Evolutionary conservation across 169 alveolate genomes (phyloP).

Genomic region (Cyclospora cayetanensis): DNA sequence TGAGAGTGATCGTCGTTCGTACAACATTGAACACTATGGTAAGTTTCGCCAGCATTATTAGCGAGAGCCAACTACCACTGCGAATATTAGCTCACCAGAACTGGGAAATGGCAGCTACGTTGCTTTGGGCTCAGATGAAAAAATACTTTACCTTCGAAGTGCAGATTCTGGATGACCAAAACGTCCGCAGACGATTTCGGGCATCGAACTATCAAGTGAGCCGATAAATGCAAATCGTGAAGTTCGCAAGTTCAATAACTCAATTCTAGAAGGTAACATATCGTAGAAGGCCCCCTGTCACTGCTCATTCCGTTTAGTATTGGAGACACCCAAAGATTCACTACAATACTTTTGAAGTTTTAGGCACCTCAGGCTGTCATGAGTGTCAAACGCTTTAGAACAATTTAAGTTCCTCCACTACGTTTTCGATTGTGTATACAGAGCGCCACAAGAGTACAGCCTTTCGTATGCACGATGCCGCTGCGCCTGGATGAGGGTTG

Average conservation of each 20-base stretch:
- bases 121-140: conserved; percentile 81
- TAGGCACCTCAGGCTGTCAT: too few relatives aligned
- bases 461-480: conserved; percentile 98
- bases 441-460: conserved; percentile 94
- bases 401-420: too few relatives aligned
- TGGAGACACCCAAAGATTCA: too few relatives aligned
- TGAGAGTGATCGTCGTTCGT: background rate
- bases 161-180: conserved; percentile 96
- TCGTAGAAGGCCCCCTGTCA: background rate
- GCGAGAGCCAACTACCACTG: background rate
- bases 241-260: background rate
- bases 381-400: too few relatives aligned
- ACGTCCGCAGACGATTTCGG: conserved; percentile 95
- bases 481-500: conserved; percentile 98
- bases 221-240: background rate
- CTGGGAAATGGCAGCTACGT: background rate
- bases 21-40: background rate
- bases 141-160: conserved; percentile 97
- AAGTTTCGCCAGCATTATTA: background rate
- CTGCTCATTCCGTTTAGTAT: too few relatives aligned
- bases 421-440: conserved; percentile 19
- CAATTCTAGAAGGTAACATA: too few relatives aligned
- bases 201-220: conserved; percentile 95
- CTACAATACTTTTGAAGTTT: too few relatives aligned
- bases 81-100: background rate